Evolutionary conservation across 1,284 basidiomycete genomes (phyloP).

Genomic region (Leucoagaricus sp.): DNA sequence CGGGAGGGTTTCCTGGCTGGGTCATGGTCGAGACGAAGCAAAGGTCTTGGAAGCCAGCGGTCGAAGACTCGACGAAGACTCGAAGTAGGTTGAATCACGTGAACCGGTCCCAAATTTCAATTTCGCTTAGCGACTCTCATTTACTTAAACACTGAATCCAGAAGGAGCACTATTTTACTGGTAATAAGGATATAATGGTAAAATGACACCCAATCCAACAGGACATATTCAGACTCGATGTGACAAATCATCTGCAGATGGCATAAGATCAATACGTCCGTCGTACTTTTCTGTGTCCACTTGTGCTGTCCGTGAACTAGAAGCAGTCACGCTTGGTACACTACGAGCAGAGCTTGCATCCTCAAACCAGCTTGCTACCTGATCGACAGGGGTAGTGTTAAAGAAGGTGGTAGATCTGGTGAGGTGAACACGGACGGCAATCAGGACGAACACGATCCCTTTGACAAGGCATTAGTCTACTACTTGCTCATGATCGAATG

Average conservation of each 20-base stretch:
- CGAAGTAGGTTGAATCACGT: no score
- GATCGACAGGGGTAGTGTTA: constrained; percentile 44
- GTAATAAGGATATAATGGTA: background rate
- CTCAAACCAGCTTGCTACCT: constrained; percentile 8
- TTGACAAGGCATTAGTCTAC: background rate
- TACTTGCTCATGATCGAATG: background rate
- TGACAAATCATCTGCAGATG: constrained; percentile 7
- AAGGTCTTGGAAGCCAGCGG: no score
- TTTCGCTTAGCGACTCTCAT: no score
- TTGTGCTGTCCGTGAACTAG: background rate
- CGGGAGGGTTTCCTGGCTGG: constrained; percentile 9
- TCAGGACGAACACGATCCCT: constrained; percentile 33
- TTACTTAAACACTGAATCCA: no score
- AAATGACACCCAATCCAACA: background rate
- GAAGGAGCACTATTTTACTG: no score
- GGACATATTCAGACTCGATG: background rate
- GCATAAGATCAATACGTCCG: background rate
- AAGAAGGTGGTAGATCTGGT: constrained; percentile 40
- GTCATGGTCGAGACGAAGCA: constrained; percentile 4
- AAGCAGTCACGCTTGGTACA: background rate
- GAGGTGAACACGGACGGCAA: constrained; percentile 30
- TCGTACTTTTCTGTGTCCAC: background rate
- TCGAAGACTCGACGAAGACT: no score
- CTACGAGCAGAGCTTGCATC: background rate
- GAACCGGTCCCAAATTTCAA: no score